Evolutionary conservation across 495 filamentous ascomycete species (phyloP).

Genomic region (Xylaria acuta): DNA sequence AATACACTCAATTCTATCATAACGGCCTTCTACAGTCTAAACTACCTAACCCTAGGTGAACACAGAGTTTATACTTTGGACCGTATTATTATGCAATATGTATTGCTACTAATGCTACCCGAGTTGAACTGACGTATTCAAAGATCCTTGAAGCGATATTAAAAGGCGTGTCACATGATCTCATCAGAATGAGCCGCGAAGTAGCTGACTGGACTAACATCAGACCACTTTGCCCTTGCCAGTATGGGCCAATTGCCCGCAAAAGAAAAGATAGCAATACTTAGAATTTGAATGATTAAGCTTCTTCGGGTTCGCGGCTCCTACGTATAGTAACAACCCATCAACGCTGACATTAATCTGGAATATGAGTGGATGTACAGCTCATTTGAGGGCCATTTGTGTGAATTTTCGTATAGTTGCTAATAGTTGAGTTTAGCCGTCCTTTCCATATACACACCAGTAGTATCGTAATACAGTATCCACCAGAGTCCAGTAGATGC

Average conservation of each 20-base stretch:
- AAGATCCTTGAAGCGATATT: neutral
- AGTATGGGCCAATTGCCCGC: neutral
- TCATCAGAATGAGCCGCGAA: neutral
- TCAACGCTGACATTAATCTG: too few species aligned
- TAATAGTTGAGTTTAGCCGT: neutral
- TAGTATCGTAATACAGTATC: neutral
- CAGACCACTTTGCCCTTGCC: constrained; percentile 5
- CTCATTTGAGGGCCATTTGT: neutral
- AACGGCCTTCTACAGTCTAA: neutral
- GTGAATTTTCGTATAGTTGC: neutral
- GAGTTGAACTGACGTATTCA: neutral
- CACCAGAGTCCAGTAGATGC: neutral
- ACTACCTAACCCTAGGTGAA: neutral
- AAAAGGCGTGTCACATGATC: constrained; percentile 11
- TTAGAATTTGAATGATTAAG: neutral
- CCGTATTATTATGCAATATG: neutral
- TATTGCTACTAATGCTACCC: neutral
- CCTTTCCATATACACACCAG: neutral
- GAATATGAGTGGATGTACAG: neutral
- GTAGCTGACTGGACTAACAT: neutral
- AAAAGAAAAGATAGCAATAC: neutral
- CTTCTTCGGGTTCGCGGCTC: neutral
- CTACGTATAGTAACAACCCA: too few species aligned
- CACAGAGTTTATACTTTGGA: neutral
- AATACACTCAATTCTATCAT: neutral